phyloP scores from a whole-genome alignment of 371 early-diverging fungal species.

The Rhizomucor miehei region DNA sequence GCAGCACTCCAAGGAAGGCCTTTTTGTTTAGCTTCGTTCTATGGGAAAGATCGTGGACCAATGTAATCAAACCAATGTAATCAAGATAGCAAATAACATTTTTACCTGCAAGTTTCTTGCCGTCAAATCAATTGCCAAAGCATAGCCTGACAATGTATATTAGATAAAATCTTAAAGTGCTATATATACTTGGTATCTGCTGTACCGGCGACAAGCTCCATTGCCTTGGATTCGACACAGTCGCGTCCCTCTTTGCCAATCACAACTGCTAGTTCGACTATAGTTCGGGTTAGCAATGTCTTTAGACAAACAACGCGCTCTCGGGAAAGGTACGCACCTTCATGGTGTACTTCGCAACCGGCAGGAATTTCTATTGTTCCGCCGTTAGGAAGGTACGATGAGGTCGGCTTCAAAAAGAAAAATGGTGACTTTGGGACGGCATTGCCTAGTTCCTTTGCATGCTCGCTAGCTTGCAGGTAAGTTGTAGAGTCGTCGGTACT shows the following conservation, averaged over 20 bases:
- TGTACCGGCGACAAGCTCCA: conserved; percentile 63
- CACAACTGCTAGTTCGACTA: conserved; percentile 90
- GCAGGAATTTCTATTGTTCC: conserved; percentile 79
- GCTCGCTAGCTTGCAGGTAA: conserved; percentile 54
- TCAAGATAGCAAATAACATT: neutral
- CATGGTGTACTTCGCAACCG: conserved; percentile 87
- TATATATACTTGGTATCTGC: neutral
- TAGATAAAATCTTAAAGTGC: neutral
- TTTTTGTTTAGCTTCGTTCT: conserved; percentile 78
- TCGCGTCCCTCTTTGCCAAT: conserved; percentile 85
- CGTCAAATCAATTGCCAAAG: conserved; percentile 90
- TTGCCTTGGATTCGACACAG: conserved; percentile 62
- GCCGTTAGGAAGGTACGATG: conserved; percentile 74
- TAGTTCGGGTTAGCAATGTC: neutral
- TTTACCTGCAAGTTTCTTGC: conserved; percentile 81
- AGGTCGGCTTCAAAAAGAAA: conserved; percentile 94
- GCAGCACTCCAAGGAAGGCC: conserved; percentile 91
- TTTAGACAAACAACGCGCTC: neutral
- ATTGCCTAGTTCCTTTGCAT: conserved; percentile 92
- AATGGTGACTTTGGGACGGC: conserved; percentile 86
- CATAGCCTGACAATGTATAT: conserved; percentile 63
- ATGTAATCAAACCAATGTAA: neutral
- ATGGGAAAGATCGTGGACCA: conserved; percentile 6
- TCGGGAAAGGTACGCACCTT: too few relatives aligned
- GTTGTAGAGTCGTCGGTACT: neutral